These are phyloP conservation scores for Pythium vanterpoolii DNA, from an alignment of 352 stramenopile genomes.

Conservation along the genomic window DNA sequence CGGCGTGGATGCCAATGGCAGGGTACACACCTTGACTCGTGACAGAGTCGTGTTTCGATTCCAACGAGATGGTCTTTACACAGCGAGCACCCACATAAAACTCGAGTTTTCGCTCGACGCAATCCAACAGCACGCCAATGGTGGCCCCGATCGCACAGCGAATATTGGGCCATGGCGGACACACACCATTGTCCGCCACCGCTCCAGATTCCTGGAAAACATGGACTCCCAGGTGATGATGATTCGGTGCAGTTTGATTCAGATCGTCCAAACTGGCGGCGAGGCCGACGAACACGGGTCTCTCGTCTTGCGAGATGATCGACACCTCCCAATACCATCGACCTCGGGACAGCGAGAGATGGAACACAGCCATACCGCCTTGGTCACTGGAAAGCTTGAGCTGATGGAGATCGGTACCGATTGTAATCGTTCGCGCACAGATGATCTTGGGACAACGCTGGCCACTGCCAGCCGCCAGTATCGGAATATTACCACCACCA, in stretches of 20 bases:
- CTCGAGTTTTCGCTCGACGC: slow-evolving; percentile 57
- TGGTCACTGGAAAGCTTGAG: slow-evolving; percentile 47
- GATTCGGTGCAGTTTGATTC: slow-evolving; percentile 30
- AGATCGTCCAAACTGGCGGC: slow-evolving; percentile 51
- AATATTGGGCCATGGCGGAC: slow-evolving; percentile 9
- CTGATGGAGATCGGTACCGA: slow-evolving; percentile 64
- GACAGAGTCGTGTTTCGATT: slow-evolving; percentile 11
- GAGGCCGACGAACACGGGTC: slow-evolving; percentile 73
- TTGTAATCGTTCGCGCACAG: slow-evolving; percentile 54
- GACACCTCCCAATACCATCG: slow-evolving; percentile 84
- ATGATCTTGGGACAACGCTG: slow-evolving; percentile 70
- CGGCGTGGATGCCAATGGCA: slow-evolving; percentile 50
- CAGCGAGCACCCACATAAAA: slow-evolving; percentile 46
- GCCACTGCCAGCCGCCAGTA: slow-evolving; percentile 51
- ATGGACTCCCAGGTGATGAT: slow-evolving; percentile 25
- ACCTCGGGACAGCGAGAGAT: slow-evolving; percentile 53
- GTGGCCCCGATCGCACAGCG: slow-evolving; percentile 33
- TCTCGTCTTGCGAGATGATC: slow-evolving; percentile 41
- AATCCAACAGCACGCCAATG: slow-evolving; percentile 62
- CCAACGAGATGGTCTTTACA: slow-evolving; percentile 33
- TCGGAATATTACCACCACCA: slow-evolving; percentile 37
- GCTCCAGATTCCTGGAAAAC: slow-evolving; percentile 34
- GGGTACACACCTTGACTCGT: slow-evolving; percentile 38
- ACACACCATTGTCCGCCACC: slow-evolving; percentile 3
- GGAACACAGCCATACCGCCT: slow-evolving; percentile 63